These are phyloP conservation scores for Pestalotiopsis sp. DNA, from an alignment of 2,329 filamentous ascomycete species.

Conservation along the genomic window DNA sequence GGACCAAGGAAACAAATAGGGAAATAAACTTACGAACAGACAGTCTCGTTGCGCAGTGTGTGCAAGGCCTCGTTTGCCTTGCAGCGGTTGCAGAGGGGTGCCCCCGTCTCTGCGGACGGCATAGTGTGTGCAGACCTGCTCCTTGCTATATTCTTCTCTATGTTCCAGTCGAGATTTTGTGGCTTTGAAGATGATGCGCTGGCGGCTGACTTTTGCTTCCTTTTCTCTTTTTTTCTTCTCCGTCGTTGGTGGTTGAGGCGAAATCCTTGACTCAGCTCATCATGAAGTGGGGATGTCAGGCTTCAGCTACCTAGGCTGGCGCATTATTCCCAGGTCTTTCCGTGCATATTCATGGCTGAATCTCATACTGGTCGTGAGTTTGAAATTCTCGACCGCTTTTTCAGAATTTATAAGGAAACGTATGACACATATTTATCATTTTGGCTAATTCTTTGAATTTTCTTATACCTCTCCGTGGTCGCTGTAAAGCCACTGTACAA, in stretches of 20 bases:
- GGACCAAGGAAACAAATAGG: conserved; percentile 14
- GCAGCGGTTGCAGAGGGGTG: conserved; percentile 30
- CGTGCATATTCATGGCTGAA: background rate
- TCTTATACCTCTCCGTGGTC: too few species aligned
- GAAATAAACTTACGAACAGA: conserved; percentile 25
- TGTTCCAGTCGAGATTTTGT: background rate
- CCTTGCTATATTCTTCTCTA: background rate
- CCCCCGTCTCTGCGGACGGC: background rate
- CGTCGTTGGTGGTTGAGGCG: background rate
- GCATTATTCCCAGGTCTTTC: background rate
- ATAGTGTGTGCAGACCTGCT: background rate
- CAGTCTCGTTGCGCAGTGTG: conserved; percentile 29
- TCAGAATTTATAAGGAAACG: too few species aligned
- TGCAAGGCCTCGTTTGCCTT: conserved; percentile 29
- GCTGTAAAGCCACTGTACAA: too few species aligned
- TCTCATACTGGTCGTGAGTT: background rate
- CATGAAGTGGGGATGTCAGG: conserved; percentile 1
- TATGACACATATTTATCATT: too few species aligned
- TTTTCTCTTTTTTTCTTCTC: background rate
- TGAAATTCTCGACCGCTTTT: too few species aligned
- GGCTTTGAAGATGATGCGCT: background rate
- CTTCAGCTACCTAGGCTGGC: background rate
- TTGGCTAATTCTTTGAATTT: too few species aligned
- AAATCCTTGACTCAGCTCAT: conserved; percentile 11
- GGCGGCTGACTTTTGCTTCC: background rate